Conservation (phyloP, 768 basidiomycete genomes). For the Russula sp. region DNA sequence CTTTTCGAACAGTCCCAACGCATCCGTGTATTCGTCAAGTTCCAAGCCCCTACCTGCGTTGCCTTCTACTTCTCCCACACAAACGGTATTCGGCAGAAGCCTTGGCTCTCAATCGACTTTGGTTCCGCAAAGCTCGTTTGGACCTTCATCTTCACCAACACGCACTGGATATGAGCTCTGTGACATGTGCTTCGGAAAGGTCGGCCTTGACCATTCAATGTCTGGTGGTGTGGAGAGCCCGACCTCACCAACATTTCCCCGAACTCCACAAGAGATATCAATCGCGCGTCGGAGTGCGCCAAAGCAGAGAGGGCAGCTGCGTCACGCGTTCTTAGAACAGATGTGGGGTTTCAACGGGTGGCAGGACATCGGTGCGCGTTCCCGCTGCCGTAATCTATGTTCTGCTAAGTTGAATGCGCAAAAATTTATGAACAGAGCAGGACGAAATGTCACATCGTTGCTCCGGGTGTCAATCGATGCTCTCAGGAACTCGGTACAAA, state of each 20-base stretch:
- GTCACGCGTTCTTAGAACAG: slow-evolving; percentile 85
- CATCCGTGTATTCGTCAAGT: slow-evolving; percentile 12
- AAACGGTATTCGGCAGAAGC: background rate
- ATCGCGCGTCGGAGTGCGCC: slow-evolving; percentile 61
- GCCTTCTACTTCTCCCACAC: slow-evolving; percentile 27
- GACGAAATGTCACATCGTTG: slow-evolving; percentile 65
- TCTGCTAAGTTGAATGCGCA: background rate
- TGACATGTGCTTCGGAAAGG: slow-evolving; percentile 66
- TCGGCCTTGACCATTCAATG: slow-evolving; percentile 71
- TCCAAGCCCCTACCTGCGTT: slow-evolving; percentile 44
- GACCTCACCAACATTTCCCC: slow-evolving; percentile 35
- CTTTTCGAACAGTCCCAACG: slow-evolving; percentile 3
- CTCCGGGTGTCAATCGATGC: slow-evolving; percentile 68
- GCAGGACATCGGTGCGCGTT: slow-evolving; percentile 77
- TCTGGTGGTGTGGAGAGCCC: slow-evolving; percentile 39
- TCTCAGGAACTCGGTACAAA: slow-evolving; percentile 68
- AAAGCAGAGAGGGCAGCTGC: slow-evolving; percentile 62
- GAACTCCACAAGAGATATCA: slow-evolving; percentile 40
- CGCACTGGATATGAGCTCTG: slow-evolving; percentile 79
- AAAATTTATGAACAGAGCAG: slow-evolving; percentile 47
- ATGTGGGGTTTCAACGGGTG: slow-evolving; percentile 80
- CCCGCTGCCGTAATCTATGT: slow-evolving; percentile 2
- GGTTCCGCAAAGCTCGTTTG: slow-evolving; percentile 23
- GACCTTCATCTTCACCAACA: slow-evolving; percentile 10
- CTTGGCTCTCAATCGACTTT: slow-evolving; percentile 19